These are phyloP conservation scores for Alternaria solani DNA, from an alignment of 2,329 filamentous ascomycete genomes.

Conservation along the genomic window DNA sequence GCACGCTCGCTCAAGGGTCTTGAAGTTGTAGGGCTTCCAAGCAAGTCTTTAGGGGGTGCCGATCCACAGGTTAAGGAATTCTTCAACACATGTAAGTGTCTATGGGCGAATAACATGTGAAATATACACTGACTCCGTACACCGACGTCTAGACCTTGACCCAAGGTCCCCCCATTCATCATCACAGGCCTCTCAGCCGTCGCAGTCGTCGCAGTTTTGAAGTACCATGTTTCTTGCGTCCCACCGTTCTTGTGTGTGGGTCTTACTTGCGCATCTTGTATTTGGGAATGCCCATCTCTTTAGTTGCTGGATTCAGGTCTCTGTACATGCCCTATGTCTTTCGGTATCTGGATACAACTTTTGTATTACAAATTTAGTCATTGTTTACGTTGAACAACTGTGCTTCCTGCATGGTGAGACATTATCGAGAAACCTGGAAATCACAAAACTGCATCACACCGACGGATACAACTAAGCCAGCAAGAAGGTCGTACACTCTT, in stretches of 20 bases:
- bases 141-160: neutral
- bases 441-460: neutral
- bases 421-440: neutral
- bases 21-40: conserved; percentile 48
- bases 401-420: neutral
- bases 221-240: neutral
- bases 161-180: neutral
- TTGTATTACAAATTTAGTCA: neutral
- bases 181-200: neutral
- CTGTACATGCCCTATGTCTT: neutral
- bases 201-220: neutral
- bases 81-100: conserved; percentile 17
- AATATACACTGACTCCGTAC: neutral
- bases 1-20: conserved; percentile 63
- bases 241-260: neutral
- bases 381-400: neutral
- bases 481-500: neutral
- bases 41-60: conserved; percentile 29
- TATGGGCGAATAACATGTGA: neutral
- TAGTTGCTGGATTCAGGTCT: neutral
- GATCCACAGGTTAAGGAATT: conserved; percentile 48
- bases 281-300: neutral
- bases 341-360: neutral
- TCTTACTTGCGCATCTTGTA: neutral
- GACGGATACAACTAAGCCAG: neutral